Base-by-base conservation (phyloP, 2,329 filamentous ascomycete genomes). In the Aspergillus sojae region DNA sequence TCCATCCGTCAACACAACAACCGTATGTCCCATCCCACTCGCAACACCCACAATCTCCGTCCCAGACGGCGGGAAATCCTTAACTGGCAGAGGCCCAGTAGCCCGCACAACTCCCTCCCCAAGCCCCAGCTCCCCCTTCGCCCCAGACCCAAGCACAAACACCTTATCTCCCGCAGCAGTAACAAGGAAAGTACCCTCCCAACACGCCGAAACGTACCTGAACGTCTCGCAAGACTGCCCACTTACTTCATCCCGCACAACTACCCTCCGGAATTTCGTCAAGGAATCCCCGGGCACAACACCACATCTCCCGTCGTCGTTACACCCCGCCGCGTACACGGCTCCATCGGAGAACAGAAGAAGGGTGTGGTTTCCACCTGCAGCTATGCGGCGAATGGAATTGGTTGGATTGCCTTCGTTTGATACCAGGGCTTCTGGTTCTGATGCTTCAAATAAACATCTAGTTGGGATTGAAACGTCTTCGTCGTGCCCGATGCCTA, bases 341-440 rank as follows among this genome's bases (percentile, higher is more conserved):
- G 79, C 69, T 0, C 89, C 89, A 30, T 81, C 74, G 4, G 81
- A 72, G n/a, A 85, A 86, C 12, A 93, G 81, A 11, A 96, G 75
- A 4, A 97, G 79, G 0, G 93, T 96, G 76, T 97, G 94, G 72
- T 97, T 97, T 1, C 94, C 94, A 4, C 94, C 94, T 9, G 92
- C 84, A 52, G 74, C 79, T 30, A 89, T 81, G 16, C 73, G 70
- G 16, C 60, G 52, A n/a, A 77, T 66, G 7, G 66, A 57, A 14
- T 61, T 55, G 50, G 83, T 34, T 45, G 62, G n/a, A 14, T 4
- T 67, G 5, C 67, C 55, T 12, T 62, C 53, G 45, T 82, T 43
- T 39, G 61, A 23, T 23, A 80, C 80, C 78, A 74, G 32, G 54
- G 30, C 2, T 6, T 48, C 48, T 23, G 30, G 46, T 14, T 48